Evolutionary conservation across 345 rosid species (phyloP).

Genomic region (Syzygium grande): DNA sequence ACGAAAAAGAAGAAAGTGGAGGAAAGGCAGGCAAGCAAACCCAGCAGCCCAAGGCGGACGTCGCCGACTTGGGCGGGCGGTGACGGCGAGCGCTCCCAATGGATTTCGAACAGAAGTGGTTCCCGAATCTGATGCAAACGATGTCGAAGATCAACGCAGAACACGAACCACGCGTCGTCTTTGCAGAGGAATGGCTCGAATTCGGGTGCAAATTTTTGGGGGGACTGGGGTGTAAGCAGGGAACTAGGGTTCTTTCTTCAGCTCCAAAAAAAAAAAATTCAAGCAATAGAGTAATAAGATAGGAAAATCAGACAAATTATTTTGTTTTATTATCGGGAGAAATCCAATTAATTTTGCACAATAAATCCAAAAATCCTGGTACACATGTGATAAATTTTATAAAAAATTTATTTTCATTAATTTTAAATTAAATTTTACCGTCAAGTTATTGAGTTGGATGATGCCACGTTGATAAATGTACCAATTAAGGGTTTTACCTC

Average conservation of each 20-base stretch:
- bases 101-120: not conserved
- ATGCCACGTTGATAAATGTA: too few species aligned
- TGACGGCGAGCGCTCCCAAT: not conserved
- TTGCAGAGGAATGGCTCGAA: not conserved
- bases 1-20: not conserved
- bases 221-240: not conserved
- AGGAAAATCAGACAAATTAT: not conserved
- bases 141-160: not conserved
- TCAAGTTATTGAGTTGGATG: too few species aligned
- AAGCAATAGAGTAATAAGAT: not conserved
- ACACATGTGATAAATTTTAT: too few species aligned
- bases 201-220: not conserved
- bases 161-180: not conserved
- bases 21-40: not conserved
- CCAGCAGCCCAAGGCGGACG: not conserved
- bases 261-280: not conserved
- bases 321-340: not conserved
- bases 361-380: too few species aligned
- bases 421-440: too few species aligned
- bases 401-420: too few species aligned
- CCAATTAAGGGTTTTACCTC: too few species aligned
- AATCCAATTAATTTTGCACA: too few species aligned
- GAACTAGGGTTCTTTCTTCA: not conserved
- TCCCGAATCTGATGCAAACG: too few species aligned
- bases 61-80: not conserved